Percentiles rank a stretch among this genome's conserved stretches.
These are phyloP conservation scores for Cutaneotrichosporon arboriforme DNA, from an alignment of 1,284 basidiomycete species.

Conservation along the genomic window DNA sequence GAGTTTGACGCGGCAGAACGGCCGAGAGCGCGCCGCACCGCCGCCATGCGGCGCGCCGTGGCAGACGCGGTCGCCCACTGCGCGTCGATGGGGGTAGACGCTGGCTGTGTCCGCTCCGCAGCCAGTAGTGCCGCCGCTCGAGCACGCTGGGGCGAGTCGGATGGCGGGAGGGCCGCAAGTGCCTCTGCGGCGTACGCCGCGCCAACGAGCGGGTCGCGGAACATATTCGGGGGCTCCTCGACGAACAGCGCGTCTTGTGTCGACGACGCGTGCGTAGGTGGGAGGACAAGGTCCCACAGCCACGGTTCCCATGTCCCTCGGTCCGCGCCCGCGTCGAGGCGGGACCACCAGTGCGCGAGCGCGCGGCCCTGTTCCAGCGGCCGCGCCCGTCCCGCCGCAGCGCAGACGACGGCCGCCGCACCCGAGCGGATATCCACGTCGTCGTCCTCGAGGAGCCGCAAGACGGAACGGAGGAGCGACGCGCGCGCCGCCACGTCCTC, in stretches of 20 bases:
- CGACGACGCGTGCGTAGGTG: neutral
- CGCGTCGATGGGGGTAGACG: conserved; percentile 1
- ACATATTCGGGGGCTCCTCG: conserved; percentile 44
- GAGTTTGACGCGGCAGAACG: no score
- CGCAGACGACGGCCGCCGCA: conserved; percentile 24
- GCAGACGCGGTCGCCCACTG: neutral
- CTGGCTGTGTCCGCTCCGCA: neutral
- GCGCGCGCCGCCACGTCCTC: neutral
- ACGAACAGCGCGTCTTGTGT: conserved; percentile 36
- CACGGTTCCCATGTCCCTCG: conserved; percentile 24
- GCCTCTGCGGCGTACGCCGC: conserved; percentile 20
- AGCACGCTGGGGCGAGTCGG: no score
- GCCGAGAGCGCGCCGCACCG: neutral
- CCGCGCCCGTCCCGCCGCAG: conserved; percentile 13
- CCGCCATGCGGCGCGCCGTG: neutral
- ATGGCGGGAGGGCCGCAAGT: conserved; percentile 1
- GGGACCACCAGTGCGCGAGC: conserved; percentile 32
- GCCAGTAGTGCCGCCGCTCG: neutral
- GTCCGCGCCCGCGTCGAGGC: conserved; percentile 11
- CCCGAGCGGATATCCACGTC: conserved; percentile 36
- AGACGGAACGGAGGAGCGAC: conserved; percentile 17
- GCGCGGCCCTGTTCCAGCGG: conserved; percentile 26
- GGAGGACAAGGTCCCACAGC: conserved; percentile 15
- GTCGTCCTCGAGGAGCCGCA: conserved; percentile 40
- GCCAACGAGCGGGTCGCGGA: conserved; percentile 34